Evolutionary conservation across 768 basidiomycete species (phyloP), one percentile per base, ranked within the genome.

Genomic region (Mycena alexandri): DNA sequence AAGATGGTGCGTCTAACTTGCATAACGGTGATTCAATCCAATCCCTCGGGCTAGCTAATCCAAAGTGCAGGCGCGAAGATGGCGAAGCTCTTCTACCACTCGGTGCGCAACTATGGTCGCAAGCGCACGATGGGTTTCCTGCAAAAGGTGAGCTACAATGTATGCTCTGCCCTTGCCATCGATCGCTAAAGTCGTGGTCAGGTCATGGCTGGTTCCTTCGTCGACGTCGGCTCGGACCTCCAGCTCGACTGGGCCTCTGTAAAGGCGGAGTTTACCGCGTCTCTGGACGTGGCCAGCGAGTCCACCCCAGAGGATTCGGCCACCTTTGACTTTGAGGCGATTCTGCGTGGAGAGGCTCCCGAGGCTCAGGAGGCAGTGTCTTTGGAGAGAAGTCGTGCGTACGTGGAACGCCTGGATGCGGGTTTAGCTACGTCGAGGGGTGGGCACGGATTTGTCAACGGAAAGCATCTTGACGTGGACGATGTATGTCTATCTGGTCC

Each of bases 401-500:
- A 95, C 71, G 75, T 82, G 7, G 81, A 82, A 48, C 83, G 95
- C 16, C 75, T 96, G 22, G 87, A 86, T 12, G 81, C 87, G 3
- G 83, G 81, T 0, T 57, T 80, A 8, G 76, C 76, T 2, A 63
- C 76, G 12, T 75, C 81, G 1, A 72, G 81, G 0, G 76, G 77
- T 3, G 96, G 95, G 0, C 89, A 93, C 69, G 89, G 84, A 5
- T 97, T 98, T 77, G 83, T 97, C 74, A 97, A 98, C 72, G 96
- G 96, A n/a, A 95, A 90, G 73, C 86, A 92, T 75, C 83, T 89
- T 57, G 77, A 85, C 14, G 76, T 94, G 53, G 85, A 87, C 69
- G 91, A 92, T 59, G 94, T 93, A 71, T 71, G 89, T 80, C 38
- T 38, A 11, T 38, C 14, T 22, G 36, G 43, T 19, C 38, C 17